Conservation (phyloP, 164 flowering plant species). For the Liriodendron chinense region DNA sequence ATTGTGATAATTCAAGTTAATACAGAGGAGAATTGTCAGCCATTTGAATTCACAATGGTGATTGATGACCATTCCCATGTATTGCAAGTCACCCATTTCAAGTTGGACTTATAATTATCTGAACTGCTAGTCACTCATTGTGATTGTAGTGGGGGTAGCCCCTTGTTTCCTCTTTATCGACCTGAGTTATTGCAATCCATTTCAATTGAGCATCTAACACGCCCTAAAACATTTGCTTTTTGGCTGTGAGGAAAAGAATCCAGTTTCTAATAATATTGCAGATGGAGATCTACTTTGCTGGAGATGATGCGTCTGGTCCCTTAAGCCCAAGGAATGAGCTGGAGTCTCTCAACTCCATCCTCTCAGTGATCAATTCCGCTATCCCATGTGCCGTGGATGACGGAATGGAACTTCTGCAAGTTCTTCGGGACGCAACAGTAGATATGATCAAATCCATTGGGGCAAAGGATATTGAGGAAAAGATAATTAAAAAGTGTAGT, state of each 20-base stretch:
- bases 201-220: not conserved
- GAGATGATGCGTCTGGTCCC: conserved; percentile 32
- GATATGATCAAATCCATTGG: conserved; percentile 42
- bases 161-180: not conserved
- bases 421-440: conserved; percentile 34
- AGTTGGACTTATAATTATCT: not conserved
- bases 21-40: not conserved
- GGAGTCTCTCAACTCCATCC: conserved; percentile 63
- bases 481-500: conserved; percentile 21
- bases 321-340: conserved; percentile 75
- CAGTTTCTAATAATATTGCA: conserved; percentile 29
- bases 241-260: not conserved
- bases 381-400: conserved; percentile 15
- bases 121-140: not conserved
- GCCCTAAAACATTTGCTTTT: not conserved
- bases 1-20: not conserved
- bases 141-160: not conserved
- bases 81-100: not conserved
- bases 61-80: not conserved
- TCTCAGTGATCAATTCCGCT: conserved; percentile 34
- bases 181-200: not conserved
- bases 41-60: not conserved
- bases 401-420: conserved; percentile 26
- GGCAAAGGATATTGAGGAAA: conserved; percentile 30
- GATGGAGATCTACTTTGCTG: conserved; percentile 79